Evolutionary conservation across 805 yeast genomes (phyloP).

Genomic region (Metschnikowia lunata): DNA sequence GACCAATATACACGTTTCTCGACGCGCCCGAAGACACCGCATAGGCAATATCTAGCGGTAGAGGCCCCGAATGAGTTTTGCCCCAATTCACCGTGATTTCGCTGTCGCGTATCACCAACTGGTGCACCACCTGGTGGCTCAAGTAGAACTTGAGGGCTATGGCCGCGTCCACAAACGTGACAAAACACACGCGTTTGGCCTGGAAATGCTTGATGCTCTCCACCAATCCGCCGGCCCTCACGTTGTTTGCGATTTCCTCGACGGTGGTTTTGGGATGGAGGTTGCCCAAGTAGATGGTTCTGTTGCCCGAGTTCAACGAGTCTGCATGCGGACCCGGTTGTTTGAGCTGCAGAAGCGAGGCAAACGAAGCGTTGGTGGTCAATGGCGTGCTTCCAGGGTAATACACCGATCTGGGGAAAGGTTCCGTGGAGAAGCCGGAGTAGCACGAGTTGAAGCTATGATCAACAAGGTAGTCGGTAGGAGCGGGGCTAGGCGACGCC

Average conservation of each 20-base stretch:
- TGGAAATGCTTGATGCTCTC: constrained; percentile 52
- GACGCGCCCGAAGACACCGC: constrained; percentile 75
- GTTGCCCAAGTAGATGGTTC: constrained; percentile 68
- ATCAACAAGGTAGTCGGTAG: constrained; percentile 2
- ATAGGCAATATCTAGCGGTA: constrained; percentile 49
- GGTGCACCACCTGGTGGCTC: constrained; percentile 51
- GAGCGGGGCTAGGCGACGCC: constrained; percentile 3
- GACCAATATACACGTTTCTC: constrained; percentile 71
- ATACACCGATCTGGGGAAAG: background rate
- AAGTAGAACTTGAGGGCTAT: constrained; percentile 67
- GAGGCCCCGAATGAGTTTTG: constrained; percentile 59
- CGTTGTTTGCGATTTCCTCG: constrained; percentile 72
- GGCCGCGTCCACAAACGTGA: constrained; percentile 61
- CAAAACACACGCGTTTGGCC: constrained; percentile 57
- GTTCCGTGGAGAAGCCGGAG: constrained; percentile 2
- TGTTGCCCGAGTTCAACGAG: constrained; percentile 42
- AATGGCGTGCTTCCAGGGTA: background rate
- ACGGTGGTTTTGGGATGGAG: constrained; percentile 59
- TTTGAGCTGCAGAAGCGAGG: constrained; percentile 6
- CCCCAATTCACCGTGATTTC: constrained; percentile 70
- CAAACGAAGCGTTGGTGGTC: background rate
- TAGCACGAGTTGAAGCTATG: constrained; percentile 3
- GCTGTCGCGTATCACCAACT: constrained; percentile 56
- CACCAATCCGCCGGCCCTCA: constrained; percentile 69
- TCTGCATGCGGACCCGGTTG: constrained; percentile 24